Base-by-base conservation (phyloP, 2,329 filamentous ascomycete genomes). In the Sporothrix inflata region DNA sequence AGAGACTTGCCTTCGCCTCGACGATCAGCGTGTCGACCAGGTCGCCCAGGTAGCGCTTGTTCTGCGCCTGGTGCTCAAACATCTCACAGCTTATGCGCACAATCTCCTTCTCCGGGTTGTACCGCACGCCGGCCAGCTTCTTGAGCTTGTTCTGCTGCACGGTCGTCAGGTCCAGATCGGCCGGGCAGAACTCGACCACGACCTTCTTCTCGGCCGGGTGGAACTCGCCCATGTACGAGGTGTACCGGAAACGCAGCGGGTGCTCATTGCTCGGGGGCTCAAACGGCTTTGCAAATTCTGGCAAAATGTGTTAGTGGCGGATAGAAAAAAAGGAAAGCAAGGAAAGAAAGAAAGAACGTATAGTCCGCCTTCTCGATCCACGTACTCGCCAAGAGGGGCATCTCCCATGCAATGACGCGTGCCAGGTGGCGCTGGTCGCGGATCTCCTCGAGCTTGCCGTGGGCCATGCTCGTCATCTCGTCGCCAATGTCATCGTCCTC, bases 161-260 rank as follows among this genome's bases (percentile, higher is more conserved):
- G 19, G 88, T 83, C 30, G 87, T 90, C 71, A 97, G 86, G 74
- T 86, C 83, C 74, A 98, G 83, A 82, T 97, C 94, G 71, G 83
- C 82, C 19, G 92, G 91, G 75, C 87, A 89, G 82, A 98, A 97
- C 80, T 98, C 93, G 71, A 98, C 90, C 14, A 98, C 94, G 24
- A 99, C 94, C 85, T 99, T 99, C 79, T 90, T 91, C 82, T 94
- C 90, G 2, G 95, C 94, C 0, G 96, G 95, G 83, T 99, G 97
- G 71, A 88, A 85, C 83, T 98, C 96, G 78, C 95, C 95, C 87
- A 99, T 91, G 83, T 98, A 98, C 49, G 92, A 94, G 19, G 96
- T 99, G 85, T 97, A 98, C 78, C 96, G 91, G 89, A 98, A 99
- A 78, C 95, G 92, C 72, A 99, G 89, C 61, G 94, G 89, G 77